Evolutionary conservation across 139 green algal species (phyloP).

Genomic region (Chloropicon primus): DNA sequence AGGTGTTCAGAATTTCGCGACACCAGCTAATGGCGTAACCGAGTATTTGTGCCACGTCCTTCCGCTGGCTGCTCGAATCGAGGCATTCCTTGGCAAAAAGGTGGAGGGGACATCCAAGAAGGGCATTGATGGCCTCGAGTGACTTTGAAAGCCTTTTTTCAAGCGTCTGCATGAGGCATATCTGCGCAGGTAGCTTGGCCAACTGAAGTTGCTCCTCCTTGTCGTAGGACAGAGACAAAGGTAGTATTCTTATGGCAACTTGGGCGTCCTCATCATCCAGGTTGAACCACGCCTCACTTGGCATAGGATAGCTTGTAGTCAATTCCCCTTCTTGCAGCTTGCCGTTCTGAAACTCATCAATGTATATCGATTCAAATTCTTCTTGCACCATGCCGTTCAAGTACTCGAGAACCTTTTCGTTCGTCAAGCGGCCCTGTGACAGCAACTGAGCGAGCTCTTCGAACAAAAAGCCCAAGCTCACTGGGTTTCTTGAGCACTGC

Average conservation of each 20-base stretch:
- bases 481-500: not conserved
- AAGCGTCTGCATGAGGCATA: not conserved
- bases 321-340: not conserved
- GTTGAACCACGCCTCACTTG: not conserved
- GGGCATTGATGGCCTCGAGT: not conserved
- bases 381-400: not conserved
- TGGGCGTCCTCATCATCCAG: not conserved
- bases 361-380: not conserved
- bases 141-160: not conserved
- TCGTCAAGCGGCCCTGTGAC: not conserved
- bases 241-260: not conserved
- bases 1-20: not conserved
- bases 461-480: not conserved
- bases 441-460: not conserved
- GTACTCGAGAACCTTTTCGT: not conserved
- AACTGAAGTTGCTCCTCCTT: not conserved
- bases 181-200: not conserved
- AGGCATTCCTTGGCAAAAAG: not conserved
- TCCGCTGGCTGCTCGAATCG: not conserved
- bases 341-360: not conserved
- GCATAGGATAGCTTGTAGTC: too few species aligned
- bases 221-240: not conserved
- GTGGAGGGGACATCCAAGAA: not conserved
- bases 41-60: not conserved
- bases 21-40: not conserved